Evolutionary conservation across 1,284 basidiomycete genomes (phyloP), one percentile per base, ranked within the genome.

Genomic region (Inonotus obliquus): DNA sequence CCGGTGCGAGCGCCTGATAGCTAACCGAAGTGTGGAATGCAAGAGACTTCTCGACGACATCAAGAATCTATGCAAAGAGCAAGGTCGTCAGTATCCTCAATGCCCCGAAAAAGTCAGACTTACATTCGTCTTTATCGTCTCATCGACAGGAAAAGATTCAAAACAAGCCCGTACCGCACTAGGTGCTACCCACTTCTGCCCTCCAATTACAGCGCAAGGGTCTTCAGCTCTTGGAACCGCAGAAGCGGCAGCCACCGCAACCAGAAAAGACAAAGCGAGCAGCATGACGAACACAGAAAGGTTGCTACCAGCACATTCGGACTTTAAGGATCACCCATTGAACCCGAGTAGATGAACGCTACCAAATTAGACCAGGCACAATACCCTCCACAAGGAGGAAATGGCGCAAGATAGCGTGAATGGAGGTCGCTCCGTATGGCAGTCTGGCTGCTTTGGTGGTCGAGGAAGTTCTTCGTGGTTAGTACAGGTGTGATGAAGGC

Each of bases 21-120:
- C 82, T 84, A 32, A 79, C 77, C 3, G 82, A 84, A 0, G 83
- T 83, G 67, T 85, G 83, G 68, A 86, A 84, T 17, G 79, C 77
- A 32, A 85, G 73, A 0, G 82, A 83, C 70, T 81, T 83, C 69
- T 79, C 84, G 10, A 83, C 75, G 19, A 81, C 81, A 60, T 85
- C 80, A 55, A 85, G 74, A 58, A 82, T 76, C 82, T 82, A 62
- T 1, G 66, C 7, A 55, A 29, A 48, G n/a, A n/a, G 60, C 41
- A 44, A 64, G 56, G n/a, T 59, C 10, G 60, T 65, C 47, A 35
- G 57, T n/a, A 19, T 35, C 45, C 7, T 10, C 25, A 27, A 11
- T 17, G 23, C 38, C 38, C 4, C 44, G 19, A 27, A 7, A 57
- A 7, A 9, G 52, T 27, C 32, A 45, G 35, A 41, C 76, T 64